Conservation (phyloP, 164 flowering plant species). For the Stephania yunnanensis region DNA sequence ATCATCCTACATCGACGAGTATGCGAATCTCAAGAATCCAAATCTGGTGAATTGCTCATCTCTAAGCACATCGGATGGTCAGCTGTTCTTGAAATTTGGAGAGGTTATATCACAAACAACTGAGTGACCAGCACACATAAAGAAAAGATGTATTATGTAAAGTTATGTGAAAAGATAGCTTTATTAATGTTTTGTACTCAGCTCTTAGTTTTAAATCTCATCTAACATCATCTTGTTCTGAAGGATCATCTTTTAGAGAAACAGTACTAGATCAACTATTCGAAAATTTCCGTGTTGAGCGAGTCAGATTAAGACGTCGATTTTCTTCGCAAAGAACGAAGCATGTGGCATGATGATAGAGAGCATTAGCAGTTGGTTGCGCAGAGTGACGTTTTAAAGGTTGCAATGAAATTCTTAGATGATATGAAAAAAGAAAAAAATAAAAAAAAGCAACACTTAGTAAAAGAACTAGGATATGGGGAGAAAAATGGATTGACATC, state of each 20-base stretch:
- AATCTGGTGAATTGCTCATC: constrained; percentile 57
- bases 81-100: constrained; percentile 86
- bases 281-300: background rate
- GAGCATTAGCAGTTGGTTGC: no score
- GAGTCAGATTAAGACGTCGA: background rate
- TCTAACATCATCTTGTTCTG: no score
- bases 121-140: constrained; percentile 6
- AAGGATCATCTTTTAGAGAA: no score
- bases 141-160: background rate
- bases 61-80: constrained; percentile 88
- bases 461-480: no score
- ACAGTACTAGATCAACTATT: no score
- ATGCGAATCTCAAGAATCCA: constrained; percentile 67
- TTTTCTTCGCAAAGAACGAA: no score
- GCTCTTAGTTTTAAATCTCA: background rate
- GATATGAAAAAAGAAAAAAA: no score
- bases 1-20: constrained; percentile 58
- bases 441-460: no score
- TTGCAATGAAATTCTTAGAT: no score
- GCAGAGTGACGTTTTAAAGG: no score
- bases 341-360: background rate
- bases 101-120: constrained; percentile 88
- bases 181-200: background rate
- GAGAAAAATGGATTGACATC: no score
- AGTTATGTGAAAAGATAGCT: background rate